Percentiles rank a stretch among this genome's conserved stretches.
Evolutionary conservation across 768 basidiomycete species (phyloP).

Genomic region (Brasilioporus rufonigricans): DNA sequence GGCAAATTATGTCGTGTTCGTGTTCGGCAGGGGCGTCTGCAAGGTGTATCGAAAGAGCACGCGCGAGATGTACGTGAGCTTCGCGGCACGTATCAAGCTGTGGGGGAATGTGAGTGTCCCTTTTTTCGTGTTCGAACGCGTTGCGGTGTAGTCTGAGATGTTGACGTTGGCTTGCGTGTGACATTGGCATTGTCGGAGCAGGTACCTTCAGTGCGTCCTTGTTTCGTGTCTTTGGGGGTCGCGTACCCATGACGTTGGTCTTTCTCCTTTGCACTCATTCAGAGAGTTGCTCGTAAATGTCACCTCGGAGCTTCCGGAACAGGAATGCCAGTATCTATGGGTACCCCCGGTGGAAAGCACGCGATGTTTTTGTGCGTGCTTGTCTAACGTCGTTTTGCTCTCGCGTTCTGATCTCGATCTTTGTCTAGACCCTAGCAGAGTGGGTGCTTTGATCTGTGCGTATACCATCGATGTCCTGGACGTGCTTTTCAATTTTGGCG

Average conservation of each 20-base stretch:
- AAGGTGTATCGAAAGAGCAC: constrained; percentile 49
- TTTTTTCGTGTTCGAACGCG: not conserved
- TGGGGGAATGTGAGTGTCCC: constrained; percentile 38
- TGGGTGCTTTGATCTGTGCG: constrained; percentile 10
- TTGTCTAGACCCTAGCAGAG: not conserved
- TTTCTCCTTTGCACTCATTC: not conserved
- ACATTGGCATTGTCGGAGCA: constrained; percentile 23
- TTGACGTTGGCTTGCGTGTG: not conserved
- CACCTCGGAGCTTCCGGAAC: not conserved
- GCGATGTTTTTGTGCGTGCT: constrained; percentile 21
- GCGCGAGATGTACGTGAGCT: constrained; percentile 43
- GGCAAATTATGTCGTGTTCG: constrained; percentile 57
- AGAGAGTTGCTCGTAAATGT: constrained; percentile 16
- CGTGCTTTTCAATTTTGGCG: not conserved
- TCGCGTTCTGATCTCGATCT: not conserved
- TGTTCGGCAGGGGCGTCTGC: constrained; percentile 59
- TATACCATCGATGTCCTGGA: not conserved
- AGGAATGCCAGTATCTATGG: constrained; percentile 8
- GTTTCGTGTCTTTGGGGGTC: not conserved
- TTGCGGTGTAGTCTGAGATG: not conserved
- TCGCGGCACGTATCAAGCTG: constrained; percentile 44
- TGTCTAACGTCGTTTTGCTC: not conserved
- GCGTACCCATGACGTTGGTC: not conserved
- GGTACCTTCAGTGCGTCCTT: constrained; percentile 16
- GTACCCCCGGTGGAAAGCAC: constrained; percentile 23